These are phyloP conservation scores for Ceratobasidium papillatum DNA, from an alignment of 1,284 basidiomycete species.

Conservation along the genomic window DNA sequence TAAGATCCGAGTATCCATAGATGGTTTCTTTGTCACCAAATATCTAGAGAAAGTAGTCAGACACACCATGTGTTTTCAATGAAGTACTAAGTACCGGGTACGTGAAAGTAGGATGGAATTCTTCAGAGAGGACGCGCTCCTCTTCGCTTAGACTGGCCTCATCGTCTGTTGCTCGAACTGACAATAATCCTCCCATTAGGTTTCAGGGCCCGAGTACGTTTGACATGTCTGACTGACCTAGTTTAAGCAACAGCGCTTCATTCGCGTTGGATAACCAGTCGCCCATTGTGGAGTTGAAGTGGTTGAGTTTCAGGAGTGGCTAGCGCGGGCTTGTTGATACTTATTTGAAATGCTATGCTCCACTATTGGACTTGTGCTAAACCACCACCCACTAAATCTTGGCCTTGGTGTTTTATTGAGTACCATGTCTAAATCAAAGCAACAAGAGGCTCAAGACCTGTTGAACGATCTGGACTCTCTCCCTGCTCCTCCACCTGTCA, in stretches of 20 bases:
- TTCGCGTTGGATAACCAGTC: conserved; percentile 69
- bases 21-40: conserved; percentile 97
- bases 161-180: conserved; percentile 72
- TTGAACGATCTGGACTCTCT: conserved; percentile 90
- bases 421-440: conserved; percentile 69
- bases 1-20: conserved; percentile 88
- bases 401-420: neutral
- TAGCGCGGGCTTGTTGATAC: conserved; percentile 3
- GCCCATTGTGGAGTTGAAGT: conserved; percentile 37
- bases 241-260: conserved; percentile 72
- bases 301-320: conserved; percentile 4
- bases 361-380: neutral
- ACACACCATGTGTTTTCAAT: conserved; percentile 7
- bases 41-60: conserved; percentile 60
- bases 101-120: conserved; percentile 85
- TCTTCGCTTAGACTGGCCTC: conserved; percentile 60
- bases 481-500: conserved; percentile 52
- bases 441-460: conserved; percentile 87
- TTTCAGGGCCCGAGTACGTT: neutral
- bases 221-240: conserved; percentile 61
- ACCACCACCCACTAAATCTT: neutral
- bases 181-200: neutral
- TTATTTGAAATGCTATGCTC: conserved; percentile 17
- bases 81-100: conserved; percentile 68
- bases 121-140: conserved; percentile 66